Conservation (phyloP, 2,329 filamentous ascomycete genomes). For the Orbilia blumenaviensis region DNA sequence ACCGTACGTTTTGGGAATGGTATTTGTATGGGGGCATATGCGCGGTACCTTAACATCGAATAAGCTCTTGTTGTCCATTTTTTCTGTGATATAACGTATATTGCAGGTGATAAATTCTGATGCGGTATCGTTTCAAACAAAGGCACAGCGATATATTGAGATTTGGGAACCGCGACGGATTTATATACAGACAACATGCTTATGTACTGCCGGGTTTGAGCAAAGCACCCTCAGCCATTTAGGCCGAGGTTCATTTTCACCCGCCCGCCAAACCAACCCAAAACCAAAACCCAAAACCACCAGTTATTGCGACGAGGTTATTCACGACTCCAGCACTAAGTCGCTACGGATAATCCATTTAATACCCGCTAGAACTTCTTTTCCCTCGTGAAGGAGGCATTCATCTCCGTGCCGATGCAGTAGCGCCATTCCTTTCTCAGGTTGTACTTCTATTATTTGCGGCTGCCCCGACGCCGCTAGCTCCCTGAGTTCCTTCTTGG, state of each 20-base stretch:
- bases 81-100: constrained; percentile 39
- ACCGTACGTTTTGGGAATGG: too few relatives aligned
- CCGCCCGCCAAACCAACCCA: constrained; percentile 25
- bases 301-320: neutral
- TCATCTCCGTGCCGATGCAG: constrained; percentile 89
- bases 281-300: too few relatives aligned
- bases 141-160: neutral
- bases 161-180: constrained; percentile 22
- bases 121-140: neutral
- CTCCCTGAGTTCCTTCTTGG: constrained; percentile 62
- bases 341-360: constrained; percentile 93
- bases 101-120: too few relatives aligned
- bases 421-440: constrained; percentile 85
- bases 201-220: constrained; percentile 1
- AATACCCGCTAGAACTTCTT: constrained; percentile 74
- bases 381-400: constrained; percentile 88
- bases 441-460: constrained; percentile 75
- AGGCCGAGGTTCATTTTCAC: constrained; percentile 48
- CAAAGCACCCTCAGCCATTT: constrained; percentile 23
- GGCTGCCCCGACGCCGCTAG: constrained; percentile 59
- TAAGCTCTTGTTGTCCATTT: constrained; percentile 68
- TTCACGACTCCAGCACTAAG: constrained; percentile 65
- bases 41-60: constrained; percentile 70
- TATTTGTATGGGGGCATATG: too few relatives aligned
- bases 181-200: constrained; percentile 16